Percentiles rank a stretch among this genome's conserved stretches.
These are phyloP conservation scores for Nothophaeocryptopus gaeumannii DNA, from an alignment of 2,329 filamentous ascomycete genomes.

Conservation along the genomic window DNA sequence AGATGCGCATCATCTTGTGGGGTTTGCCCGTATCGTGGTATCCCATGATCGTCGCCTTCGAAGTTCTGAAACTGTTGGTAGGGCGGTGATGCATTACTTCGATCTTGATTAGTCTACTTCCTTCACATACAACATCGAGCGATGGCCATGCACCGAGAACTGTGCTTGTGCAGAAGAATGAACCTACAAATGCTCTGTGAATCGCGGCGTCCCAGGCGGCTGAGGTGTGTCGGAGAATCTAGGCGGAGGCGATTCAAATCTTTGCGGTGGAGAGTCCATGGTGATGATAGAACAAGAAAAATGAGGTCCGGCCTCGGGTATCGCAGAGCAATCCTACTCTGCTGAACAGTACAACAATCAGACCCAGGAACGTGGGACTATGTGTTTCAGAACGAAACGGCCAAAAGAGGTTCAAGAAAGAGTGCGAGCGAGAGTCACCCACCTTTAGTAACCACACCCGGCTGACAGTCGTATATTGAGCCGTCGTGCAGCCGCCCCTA, in stretches of 20 bases:
- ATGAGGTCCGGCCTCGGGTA: not conserved
- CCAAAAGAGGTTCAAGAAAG: too few species aligned
- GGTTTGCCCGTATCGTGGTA: slow-evolving; percentile 20
- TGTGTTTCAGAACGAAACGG: too few species aligned
- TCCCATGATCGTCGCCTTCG: slow-evolving; percentile 16
- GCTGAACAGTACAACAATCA: too few species aligned
- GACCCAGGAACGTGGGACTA: too few species aligned
- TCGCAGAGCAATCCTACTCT: too few species aligned
- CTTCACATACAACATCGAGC: too few species aligned
- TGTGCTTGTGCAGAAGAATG: too few species aligned
- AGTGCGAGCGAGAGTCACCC: too few species aligned
- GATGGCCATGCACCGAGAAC: too few species aligned
- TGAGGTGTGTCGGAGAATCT: slow-evolving; percentile 20
- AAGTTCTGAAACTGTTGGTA: slow-evolving; percentile 26
- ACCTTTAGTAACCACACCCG: too few species aligned
- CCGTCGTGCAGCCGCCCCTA: too few species aligned
- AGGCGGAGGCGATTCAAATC: slow-evolving; percentile 20
- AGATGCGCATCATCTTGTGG: slow-evolving; percentile 9
- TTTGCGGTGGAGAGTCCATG: slow-evolving; percentile 10
- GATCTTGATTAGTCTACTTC: not conserved
- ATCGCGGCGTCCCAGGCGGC: slow-evolving; percentile 19
- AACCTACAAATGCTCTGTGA: slow-evolving; percentile 31
- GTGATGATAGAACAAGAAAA: not conserved
- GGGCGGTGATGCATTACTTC: slow-evolving; percentile 26
- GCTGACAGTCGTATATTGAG: too few species aligned